Conservation (phyloP, 495 filamentous ascomycete genomes). For the Penicillium odoratum region DNA sequence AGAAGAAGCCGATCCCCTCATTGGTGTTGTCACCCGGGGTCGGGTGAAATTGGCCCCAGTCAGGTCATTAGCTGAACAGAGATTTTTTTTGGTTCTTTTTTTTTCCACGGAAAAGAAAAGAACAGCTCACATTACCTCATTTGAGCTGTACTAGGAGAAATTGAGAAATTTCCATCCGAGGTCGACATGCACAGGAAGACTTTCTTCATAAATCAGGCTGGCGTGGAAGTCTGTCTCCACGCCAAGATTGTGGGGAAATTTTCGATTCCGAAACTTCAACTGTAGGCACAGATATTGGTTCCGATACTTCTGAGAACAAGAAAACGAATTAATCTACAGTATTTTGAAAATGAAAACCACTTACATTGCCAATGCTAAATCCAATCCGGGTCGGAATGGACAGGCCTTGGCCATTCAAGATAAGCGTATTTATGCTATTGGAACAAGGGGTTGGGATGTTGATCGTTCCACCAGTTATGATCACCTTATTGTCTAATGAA, state of each 20-base stretch:
- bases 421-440: background rate
- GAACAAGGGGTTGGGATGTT: background rate
- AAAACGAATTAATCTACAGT: background rate
- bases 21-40: background rate
- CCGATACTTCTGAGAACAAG: background rate
- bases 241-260: background rate
- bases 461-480: background rate
- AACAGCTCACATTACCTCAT: background rate
- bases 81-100: background rate
- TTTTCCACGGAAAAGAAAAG: background rate
- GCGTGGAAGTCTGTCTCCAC: background rate
- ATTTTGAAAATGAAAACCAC: background rate
- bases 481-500: background rate
- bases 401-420: slow-evolving; percentile 13
- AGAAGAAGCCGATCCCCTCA: background rate
- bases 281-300: background rate
- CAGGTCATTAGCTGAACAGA: background rate
- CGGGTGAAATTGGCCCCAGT: background rate
- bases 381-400: background rate
- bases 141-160: background rate
- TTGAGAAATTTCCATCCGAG: background rate
- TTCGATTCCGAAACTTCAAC: background rate
- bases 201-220: background rate
- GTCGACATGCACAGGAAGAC: background rate
- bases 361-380: background rate